A percentile compares a stretch with the other conserved stretches of the same genome.
Evolutionary conservation across 1,284 basidiomycete species (phyloP).

Genomic region (Ganoderma lucidum): DNA sequence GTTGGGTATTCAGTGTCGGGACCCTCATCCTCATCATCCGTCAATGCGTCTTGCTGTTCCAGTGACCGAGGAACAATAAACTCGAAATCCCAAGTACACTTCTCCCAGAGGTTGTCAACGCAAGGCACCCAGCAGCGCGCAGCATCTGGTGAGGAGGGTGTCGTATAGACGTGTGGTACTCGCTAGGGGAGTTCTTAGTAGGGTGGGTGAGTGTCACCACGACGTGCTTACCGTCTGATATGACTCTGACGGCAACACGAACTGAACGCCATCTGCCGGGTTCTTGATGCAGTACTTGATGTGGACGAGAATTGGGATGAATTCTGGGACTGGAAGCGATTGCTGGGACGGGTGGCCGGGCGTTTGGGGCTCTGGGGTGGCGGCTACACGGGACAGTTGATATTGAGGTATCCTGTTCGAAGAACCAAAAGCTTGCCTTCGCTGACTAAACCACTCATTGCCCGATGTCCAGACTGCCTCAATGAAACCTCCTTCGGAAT

Average conservation of each 20-base stretch:
- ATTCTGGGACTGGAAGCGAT: conserved; percentile 65
- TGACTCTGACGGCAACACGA: conserved; percentile 81
- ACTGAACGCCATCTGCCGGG: conserved; percentile 88
- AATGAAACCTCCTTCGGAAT: conserved; percentile 85
- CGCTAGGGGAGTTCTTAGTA: conserved; percentile 58
- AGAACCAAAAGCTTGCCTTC: conserved; percentile 50
- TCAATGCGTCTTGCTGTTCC: conserved; percentile 67
- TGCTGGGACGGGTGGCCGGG: conserved; percentile 58
- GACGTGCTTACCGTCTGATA: conserved; percentile 80
- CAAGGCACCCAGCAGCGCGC: conserved; percentile 98
- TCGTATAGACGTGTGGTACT: conserved; percentile 93
- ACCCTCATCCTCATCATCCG: conserved; percentile 59
- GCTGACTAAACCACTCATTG: conserved; percentile 48
- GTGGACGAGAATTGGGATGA: conserved; percentile 78
- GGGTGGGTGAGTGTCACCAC: conserved; percentile 9
- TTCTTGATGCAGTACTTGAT: conserved; percentile 85
- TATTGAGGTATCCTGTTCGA: neutral
- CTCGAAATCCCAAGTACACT: conserved; percentile 98
- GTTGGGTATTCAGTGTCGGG: conserved; percentile 72
- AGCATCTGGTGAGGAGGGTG: conserved; percentile 87
- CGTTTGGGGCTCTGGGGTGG: conserved; percentile 81
- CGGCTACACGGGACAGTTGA: conserved; percentile 50
- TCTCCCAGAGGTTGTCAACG: conserved; percentile 94
- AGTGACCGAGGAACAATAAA: conserved; percentile 92
- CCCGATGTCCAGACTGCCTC: conserved; percentile 60